Conservation (phyloP, 192 early-diverging fungal genomes). For the Hyaloraphidium curvatum region DNA sequence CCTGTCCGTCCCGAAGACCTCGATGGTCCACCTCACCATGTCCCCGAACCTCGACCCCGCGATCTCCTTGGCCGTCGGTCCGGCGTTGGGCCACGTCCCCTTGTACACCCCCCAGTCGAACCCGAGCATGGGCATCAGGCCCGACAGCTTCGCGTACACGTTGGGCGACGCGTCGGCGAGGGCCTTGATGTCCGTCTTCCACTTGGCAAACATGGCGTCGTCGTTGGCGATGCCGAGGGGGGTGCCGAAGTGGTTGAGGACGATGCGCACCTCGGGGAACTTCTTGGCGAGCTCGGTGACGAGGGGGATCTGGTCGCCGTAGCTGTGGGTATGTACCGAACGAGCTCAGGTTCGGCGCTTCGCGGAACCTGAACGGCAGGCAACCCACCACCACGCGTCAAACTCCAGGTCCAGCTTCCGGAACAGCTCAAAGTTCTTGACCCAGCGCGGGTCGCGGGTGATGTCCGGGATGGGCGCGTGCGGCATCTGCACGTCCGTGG, state of each 20-base stretch:
- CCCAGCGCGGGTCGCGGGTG: neutral
- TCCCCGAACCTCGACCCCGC: neutral
- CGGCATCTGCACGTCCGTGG: neutral
- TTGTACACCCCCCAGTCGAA: neutral
- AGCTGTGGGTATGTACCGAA: no score
- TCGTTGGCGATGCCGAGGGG: neutral
- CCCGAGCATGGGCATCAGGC: neutral
- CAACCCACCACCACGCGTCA: no score
- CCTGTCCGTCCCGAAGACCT: neutral
- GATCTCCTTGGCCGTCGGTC: neutral
- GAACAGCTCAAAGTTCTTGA: neutral
- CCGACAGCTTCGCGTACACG: slow-evolving; percentile 1
- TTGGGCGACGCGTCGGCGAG: neutral
- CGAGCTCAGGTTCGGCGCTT: no score
- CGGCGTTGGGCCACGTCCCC: neutral
- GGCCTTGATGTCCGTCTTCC: neutral
- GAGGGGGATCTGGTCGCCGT: neutral
- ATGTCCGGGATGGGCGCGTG: neutral
- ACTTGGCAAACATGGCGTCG: neutral
- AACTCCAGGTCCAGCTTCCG: neutral
- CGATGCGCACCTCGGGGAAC: neutral
- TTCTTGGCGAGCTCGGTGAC: neutral
- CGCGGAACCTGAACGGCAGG: no score
- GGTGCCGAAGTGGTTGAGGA: neutral
- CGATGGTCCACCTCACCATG: neutral